phyloP scores from a whole-genome alignment of 2,329 filamentous ascomycete genomes.

The Claviceps digitariae region DNA sequence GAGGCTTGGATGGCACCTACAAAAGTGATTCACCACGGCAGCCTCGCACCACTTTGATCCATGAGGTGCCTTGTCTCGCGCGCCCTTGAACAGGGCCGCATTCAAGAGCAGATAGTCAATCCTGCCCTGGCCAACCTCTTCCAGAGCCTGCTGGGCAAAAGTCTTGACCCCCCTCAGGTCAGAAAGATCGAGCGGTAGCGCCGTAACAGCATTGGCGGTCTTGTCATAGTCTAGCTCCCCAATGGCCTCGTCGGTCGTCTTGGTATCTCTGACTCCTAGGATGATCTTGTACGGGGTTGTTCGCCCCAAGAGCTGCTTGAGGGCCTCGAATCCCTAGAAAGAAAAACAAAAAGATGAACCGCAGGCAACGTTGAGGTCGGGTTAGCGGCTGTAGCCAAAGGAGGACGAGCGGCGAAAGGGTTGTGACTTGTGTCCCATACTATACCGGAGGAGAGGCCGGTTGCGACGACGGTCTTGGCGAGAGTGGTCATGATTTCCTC shows the following conservation, averaged over 20 bases:
- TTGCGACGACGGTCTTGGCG: conserved; percentile 37
- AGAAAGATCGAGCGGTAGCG: conserved; percentile 35
- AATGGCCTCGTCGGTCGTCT: conserved; percentile 26
- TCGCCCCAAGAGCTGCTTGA: conserved; percentile 35
- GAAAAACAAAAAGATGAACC: not conserved
- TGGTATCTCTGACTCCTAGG: conserved; percentile 33
- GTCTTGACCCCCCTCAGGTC: conserved; percentile 29
- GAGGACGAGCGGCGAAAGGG: not conserved
- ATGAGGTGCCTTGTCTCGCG: conserved; percentile 21
- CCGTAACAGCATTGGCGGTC: conserved; percentile 24
- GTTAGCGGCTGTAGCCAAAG: not conserved
- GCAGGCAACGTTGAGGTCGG: not conserved
- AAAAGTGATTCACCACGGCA: conserved; percentile 38
- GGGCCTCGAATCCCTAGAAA: conserved; percentile 36
- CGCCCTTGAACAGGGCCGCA: conserved; percentile 27
- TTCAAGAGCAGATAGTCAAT: conserved; percentile 38
- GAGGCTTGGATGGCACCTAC: too few species aligned
- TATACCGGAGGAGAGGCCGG: conserved; percentile 34
- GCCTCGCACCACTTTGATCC: conserved; percentile 37
- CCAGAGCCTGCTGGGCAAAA: conserved; percentile 31
- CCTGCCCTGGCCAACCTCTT: conserved; percentile 24
- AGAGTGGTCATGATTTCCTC: conserved; percentile 20
- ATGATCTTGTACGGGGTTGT: conserved; percentile 33
- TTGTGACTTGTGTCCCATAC: conserved; percentile 17
- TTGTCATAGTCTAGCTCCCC: conserved; percentile 28